These are phyloP conservation scores for Lachnellula hyalina DNA, from an alignment of 2,329 filamentous ascomycete genomes.

Conservation along the genomic window DNA sequence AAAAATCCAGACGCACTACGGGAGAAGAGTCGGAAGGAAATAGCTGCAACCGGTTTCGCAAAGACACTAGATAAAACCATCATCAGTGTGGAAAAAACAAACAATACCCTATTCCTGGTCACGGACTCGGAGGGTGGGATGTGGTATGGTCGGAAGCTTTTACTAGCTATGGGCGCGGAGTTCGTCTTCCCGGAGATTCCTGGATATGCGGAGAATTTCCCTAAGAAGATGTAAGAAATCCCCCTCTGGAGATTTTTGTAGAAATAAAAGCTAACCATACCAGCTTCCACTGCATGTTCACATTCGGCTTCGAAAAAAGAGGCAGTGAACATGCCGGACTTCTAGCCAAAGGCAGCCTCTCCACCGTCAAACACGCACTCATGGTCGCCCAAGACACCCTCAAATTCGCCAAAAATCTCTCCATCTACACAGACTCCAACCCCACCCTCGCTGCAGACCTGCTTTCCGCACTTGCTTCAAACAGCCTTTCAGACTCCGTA, in stretches of 20 bases:
- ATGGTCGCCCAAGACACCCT: background rate
- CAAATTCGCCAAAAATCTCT: background rate
- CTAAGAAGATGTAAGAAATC: background rate
- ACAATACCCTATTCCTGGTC: background rate
- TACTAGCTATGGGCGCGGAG: background rate
- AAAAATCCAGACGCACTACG: background rate
- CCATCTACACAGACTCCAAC: background rate
- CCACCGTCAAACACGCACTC: background rate
- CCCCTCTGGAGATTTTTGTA: too few species aligned
- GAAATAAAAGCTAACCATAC: background rate
- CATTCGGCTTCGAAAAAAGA: background rate
- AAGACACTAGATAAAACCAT: background rate
- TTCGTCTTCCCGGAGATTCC: background rate
- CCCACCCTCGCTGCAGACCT: too few species aligned
- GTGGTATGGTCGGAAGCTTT: background rate
- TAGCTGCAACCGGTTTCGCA: background rate
- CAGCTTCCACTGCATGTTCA: background rate
- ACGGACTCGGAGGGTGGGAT: background rate
- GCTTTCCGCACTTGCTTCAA: too few species aligned
- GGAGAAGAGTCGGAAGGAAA: background rate
- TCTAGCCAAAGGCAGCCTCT: background rate
- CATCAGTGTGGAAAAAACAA: background rate
- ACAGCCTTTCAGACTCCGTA: too few species aligned
- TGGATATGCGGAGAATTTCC: background rate
- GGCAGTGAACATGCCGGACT: background rate